Evolutionary conservation across 73 alveolate genomes (phyloP).

Genomic region (Blepharisma japonicum): DNA sequence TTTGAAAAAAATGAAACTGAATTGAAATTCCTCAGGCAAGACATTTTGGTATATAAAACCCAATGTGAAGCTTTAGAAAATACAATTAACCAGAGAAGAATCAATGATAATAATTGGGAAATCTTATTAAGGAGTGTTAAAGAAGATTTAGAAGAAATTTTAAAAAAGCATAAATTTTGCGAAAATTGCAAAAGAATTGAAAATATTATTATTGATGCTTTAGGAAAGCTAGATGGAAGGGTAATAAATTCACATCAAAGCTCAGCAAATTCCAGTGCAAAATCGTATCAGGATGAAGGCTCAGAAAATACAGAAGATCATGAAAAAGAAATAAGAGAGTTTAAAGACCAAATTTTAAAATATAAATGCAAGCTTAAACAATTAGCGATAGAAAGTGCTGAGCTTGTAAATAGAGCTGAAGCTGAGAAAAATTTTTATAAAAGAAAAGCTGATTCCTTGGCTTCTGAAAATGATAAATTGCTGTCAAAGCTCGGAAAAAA

Average conservation of each 20-base stretch:
- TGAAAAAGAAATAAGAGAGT: background rate
- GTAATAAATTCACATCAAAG: background rate
- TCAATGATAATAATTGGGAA: background rate
- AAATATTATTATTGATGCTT: background rate
- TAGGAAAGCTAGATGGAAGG: background rate
- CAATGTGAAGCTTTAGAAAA: background rate
- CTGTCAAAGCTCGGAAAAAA: conserved; percentile 7
- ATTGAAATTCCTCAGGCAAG: background rate
- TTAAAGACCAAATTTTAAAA: background rate
- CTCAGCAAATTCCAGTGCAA: background rate
- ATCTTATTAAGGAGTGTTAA: background rate
- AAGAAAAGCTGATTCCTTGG: conserved; percentile 19
- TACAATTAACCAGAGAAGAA: background rate
- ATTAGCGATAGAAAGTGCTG: background rate
- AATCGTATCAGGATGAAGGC: conserved; percentile 7
- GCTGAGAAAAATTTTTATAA: conserved; percentile 32
- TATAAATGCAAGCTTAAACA: background rate
- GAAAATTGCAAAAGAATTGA: background rate
- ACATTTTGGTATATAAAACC: background rate
- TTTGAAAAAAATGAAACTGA: background rate
- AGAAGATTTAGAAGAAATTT: background rate
- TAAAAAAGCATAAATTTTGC: background rate
- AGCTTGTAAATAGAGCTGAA: conserved; percentile 14
- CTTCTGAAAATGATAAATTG: conserved; percentile 28
- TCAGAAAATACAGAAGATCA: conserved; percentile 16